Evolutionary conservation across 106 monocot species (phyloP), one percentile per base, ranked within the genome.

Genomic region (Phalaenopsis equestris): DNA sequence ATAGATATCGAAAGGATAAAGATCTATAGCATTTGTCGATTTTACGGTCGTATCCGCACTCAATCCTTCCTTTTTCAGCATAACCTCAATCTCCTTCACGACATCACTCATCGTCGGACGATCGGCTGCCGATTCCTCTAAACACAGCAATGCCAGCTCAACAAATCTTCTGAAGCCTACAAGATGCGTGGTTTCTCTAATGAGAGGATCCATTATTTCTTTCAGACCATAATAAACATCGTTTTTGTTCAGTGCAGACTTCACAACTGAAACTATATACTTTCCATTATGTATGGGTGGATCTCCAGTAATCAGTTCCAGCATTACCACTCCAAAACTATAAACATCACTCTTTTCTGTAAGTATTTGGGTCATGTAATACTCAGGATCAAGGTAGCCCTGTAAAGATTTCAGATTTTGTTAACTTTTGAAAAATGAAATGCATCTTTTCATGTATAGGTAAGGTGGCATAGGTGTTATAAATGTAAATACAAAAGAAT

Each of bases 281-380:
- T 83, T 85, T 15, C 85, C 86, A 24, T 86, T 83, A 58, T 88
- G 83, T 80, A 94, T 86, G 0, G 91, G 90, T 18, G 41, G 80
- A 65, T 67, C 84, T 2, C 78, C 78, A 38, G 86, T 91, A 80
- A 94, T 82, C 24, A 94, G 78, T 67, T 94, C 94, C 4, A 94
- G 85, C 91, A 94, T 86, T 10, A 94, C 91, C 16, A 92, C 88
- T 36, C 94, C 94, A 46, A 90, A 92, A 64, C 91, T 92, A 42
- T 94, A 94, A 17, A 94, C 91, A 55, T 94, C 94, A 46, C 94
- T 94, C 82, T 91, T 94, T 17, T 88, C 86, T 24, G 94, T 88
- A 57, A 88, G 77, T 56, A 85, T 88, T 72, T 91, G 89, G 0
- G 85, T 89, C 86, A 89, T 88, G 86, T 87, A 91, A 68, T 94